Base-by-base conservation (phyloP, 345 rosid species). In the Gossypium arboreum region DNA sequence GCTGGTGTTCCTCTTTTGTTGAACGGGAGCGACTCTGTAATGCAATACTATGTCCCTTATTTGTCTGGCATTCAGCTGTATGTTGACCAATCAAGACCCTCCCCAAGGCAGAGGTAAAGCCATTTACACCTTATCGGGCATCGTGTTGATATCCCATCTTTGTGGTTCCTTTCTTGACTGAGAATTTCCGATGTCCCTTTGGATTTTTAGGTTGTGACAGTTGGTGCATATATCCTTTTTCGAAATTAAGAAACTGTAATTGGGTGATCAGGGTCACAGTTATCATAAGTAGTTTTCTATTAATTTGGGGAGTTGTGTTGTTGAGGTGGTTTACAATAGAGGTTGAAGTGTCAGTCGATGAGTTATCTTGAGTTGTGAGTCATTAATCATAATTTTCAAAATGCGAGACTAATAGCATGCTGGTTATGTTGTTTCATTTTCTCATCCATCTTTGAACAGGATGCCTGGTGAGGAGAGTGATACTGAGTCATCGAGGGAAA, bases 11-110 rank as follows among this genome's bases (percentile, higher is more conserved):
- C 96, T 12, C 85, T 95, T 57, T 56, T 90, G 47, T 82, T 95
- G 89, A 82, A 90, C 57, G 93, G 89, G 51, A 82, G 79, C 4
- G 97, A 93, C 79, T 86, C 86, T 68, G 94, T 94, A 0, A 80
- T 86, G 76, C 99, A 95, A 82, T 95, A 91, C 63, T 95, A 95
- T 81, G 95, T 90, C 20, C 99, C 99, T 3, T 95, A 87, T 83
- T 85, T 95, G 76, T 95, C 99, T 2, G 98, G 92, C 71, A 90
- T 95, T 85, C 99, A 93, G 84, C 73, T 93, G 74, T 95, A 92
- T 78, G 59, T 78, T 56, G 91, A 91, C 75, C 87, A 89, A 3
- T 80, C 78, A 6, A 87, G 78, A 66, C 81, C 87, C 48, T 79
- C 81, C 18, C 78, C 84, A 4, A 82, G 80, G 75, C 69, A 73